phyloP scores from a whole-genome alignment of 2,329 filamentous ascomycete genomes.

The Sporothrix luriei region DNA sequence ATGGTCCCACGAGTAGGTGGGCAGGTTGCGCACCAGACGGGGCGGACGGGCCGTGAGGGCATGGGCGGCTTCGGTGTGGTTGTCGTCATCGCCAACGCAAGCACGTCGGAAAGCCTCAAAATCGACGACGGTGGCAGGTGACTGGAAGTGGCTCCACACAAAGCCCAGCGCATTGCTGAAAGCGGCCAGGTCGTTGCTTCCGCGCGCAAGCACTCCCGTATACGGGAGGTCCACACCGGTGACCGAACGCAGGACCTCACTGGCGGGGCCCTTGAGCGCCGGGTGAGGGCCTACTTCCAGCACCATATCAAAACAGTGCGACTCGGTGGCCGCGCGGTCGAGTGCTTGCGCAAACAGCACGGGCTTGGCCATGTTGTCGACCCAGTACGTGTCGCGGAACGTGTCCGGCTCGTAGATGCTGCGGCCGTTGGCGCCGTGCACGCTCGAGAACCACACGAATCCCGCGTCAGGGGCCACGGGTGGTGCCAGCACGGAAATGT shows the following conservation, averaged over 20 bases:
- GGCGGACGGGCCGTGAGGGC: neutral
- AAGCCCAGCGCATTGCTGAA: conserved; percentile 30
- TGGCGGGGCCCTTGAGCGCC: conserved; percentile 37
- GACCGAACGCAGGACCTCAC: conserved; percentile 37
- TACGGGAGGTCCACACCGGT: conserved; percentile 33
- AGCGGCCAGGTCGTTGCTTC: conserved; percentile 32
- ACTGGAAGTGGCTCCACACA: conserved; percentile 32
- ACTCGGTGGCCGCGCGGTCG: conserved; percentile 29
- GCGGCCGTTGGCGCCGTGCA: conserved; percentile 39
- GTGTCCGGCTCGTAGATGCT: conserved; percentile 28
- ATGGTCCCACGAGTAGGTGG: conserved; percentile 37
- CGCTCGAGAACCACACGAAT: conserved; percentile 48
- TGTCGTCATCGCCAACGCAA: conserved; percentile 11
- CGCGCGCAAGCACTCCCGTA: conserved; percentile 30
- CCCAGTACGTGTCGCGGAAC: conserved; percentile 41
- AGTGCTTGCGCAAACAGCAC: conserved; percentile 40
- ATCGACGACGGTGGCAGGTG: conserved; percentile 26
- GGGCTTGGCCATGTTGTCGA: conserved; percentile 41
- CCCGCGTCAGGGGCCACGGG: conserved; percentile 31
- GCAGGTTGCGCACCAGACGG: conserved; percentile 33
- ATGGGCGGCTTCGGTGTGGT: neutral
- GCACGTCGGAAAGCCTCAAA: conserved; percentile 34
- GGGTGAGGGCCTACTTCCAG: conserved; percentile 42
- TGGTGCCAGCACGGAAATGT: conserved; percentile 36
- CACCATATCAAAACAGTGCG: conserved; percentile 32